These are phyloP conservation scores for Fonsecaea multimorphosa DNA, from an alignment of 2,329 filamentous ascomycete species.

Conservation along the genomic window DNA sequence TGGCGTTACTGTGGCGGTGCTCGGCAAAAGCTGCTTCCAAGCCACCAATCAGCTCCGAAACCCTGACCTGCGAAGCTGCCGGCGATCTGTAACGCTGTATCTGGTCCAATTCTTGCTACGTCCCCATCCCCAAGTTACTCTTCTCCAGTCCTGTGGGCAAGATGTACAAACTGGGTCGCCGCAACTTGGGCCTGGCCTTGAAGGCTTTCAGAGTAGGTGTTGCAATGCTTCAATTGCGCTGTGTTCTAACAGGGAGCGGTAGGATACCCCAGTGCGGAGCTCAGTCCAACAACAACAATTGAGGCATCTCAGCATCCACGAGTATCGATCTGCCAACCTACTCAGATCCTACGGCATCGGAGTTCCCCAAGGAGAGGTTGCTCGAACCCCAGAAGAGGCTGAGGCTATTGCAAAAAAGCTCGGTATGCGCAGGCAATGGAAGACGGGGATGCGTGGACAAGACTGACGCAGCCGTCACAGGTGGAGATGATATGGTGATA, in stretches of 20 bases:
- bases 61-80: slow-evolving; percentile 16
- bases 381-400: slow-evolving; percentile 81
- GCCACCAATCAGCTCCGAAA: slow-evolving; percentile 11
- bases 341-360: slow-evolving; percentile 93
- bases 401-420: slow-evolving; percentile 90
- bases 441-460: neutral
- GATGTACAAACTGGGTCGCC: slow-evolving; percentile 40
- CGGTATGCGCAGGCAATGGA: slow-evolving; percentile 57
- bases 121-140: slow-evolving; percentile 23
- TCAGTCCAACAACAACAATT: slow-evolving; percentile 80
- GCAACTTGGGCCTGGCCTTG: slow-evolving; percentile 38
- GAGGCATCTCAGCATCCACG: slow-evolving; percentile 93
- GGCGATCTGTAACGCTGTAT: slow-evolving; percentile 10
- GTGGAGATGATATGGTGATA: slow-evolving; percentile 95
- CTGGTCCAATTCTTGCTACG: slow-evolving; percentile 14
- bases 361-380: slow-evolving; percentile 87
- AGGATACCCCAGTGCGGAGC: slow-evolving; percentile 63
- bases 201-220: slow-evolving; percentile 34
- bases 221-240: neutral
- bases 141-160: slow-evolving; percentile 28
- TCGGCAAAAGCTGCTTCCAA: neutral
- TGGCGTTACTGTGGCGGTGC: slow-evolving; percentile 3
- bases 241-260: slow-evolving; percentile 15
- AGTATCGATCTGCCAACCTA: slow-evolving; percentile 94
- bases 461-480: slow-evolving; percentile 46